These are phyloP conservation scores for Ophiostoma quercus DNA, from an alignment of 2,329 filamentous ascomycete genomes.

Conservation along the genomic window DNA sequence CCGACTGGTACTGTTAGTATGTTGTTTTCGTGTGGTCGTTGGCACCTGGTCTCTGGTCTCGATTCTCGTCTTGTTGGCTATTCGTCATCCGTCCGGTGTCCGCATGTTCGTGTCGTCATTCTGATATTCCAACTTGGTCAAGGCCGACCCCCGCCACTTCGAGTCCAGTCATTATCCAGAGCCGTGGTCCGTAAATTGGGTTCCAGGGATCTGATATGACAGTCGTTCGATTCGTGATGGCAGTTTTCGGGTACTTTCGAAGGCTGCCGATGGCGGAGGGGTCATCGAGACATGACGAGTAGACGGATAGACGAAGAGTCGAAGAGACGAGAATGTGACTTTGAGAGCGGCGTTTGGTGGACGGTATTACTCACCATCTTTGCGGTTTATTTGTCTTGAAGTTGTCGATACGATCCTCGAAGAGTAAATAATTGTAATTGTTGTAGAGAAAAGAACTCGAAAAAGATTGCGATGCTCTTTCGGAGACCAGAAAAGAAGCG, in stretches of 20 bases:
- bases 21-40: background rate
- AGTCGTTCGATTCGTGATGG: background rate
- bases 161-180: background rate
- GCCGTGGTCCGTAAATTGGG: background rate
- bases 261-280: constrained; percentile 5
- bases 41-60: background rate
- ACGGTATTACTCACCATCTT: constrained; percentile 50
- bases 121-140: background rate
- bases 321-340: background rate
- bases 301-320: background rate
- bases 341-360: constrained; percentile 10
- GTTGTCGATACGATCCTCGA: constrained; percentile 63
- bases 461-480: constrained; percentile 19
- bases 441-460: constrained; percentile 18
- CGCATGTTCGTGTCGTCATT: background rate
- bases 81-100: background rate
- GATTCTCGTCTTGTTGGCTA: background rate
- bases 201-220: background rate
- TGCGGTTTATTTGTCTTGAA: constrained; percentile 47
- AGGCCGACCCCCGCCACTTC: background rate
- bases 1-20: constrained; percentile 61
- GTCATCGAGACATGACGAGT: background rate
- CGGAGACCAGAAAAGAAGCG: constrained; percentile 16
- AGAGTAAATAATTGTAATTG: constrained; percentile 42
- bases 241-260: background rate